Conservation (phyloP, 116 monocot species). For the Zostera marina region DNA sequence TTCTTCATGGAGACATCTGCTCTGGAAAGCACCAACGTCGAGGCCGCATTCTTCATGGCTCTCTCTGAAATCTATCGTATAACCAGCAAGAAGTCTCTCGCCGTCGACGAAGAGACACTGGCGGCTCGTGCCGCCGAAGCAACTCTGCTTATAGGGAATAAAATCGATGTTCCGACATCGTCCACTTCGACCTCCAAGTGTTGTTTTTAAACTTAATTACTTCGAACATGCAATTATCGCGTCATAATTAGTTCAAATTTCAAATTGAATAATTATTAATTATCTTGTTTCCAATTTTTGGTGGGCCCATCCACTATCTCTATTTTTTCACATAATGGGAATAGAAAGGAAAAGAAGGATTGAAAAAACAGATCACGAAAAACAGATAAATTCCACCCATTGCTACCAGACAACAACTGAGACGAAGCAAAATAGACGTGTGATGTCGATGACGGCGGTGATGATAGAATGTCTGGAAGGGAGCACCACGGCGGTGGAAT, state of each 20-base stretch:
- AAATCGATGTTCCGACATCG: conserved; percentile 29
- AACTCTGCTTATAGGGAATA: conserved; percentile 38
- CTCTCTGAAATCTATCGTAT: conserved; percentile 72
- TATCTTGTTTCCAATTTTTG: too few species aligned
- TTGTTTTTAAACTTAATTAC: conserved; percentile 2
- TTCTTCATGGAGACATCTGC: conserved; percentile 89
- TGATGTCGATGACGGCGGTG: conserved; percentile 12
- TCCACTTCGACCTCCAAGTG: not conserved
- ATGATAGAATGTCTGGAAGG: conserved; percentile 31
- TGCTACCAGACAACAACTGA: too few species aligned
- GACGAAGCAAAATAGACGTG: too few species aligned
- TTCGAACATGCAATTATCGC: too few species aligned
- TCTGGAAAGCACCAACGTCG: conserved; percentile 65
- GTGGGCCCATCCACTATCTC: too few species aligned
- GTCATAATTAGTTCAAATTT: too few species aligned
- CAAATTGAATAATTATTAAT: too few species aligned
- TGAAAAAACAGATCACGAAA: too few species aligned
- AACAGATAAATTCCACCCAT: too few species aligned
- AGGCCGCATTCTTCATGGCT: conserved; percentile 39
- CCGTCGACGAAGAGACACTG: conserved; percentile 39
- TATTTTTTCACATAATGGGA: too few species aligned
- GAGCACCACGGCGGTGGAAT: conserved; percentile 28
- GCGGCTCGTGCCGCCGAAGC: conserved; percentile 23
- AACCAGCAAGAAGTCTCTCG: conserved; percentile 50
- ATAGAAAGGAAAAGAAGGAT: too few species aligned